Evolutionary conservation across 768 basidiomycete species (phyloP), one percentile per base, ranked within the genome.

Genomic region (Cantharellus cinnabarinus): DNA sequence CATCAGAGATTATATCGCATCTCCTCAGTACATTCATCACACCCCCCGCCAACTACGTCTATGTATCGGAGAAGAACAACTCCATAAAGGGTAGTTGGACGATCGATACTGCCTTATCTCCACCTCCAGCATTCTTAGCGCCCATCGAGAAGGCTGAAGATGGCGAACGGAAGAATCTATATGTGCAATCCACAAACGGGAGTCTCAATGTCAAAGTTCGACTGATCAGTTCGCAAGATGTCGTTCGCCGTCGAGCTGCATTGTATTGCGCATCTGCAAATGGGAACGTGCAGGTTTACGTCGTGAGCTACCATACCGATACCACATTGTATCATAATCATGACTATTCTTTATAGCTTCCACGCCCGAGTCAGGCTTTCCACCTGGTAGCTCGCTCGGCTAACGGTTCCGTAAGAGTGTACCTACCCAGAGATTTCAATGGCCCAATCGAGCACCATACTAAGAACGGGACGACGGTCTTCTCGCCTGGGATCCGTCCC

Each of bases 381-480:
- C 40, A 37, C 5, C 35, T 59, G 3, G 15, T 39, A 15, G 42
- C 20, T 4, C 44, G 50, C 20, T 51, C 58, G 15, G 40, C 44
- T 10, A 50, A 59, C 41, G 58, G 29, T 2, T 4, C 29, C n/a
- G 38, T 59, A 4, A 59, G 53, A 34, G 58, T 59, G 5, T 38
- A 39, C 34, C 52, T 59, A 20, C 58, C 58, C 39, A n/a, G 50
- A 59, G 58, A 53, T 39, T 59, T 59, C 39, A 51, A 56, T 37
- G 58, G 58, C 5, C 58, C 50, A 3, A 5, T 59, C 39, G 52
- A 10, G 7, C 35, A 54, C 52, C 52, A 37, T 37, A 37, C 52
- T 37, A 10, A 37, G 35, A 54, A 54, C 35, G 52, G 52, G 35
- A 54, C 52, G 10, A 37, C 38, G 10, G 38, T 7, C 10, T 54